Evolutionary conservation across 192 early-diverging fungal genomes (phyloP).

Genomic region (Entophlyctis helioformis): DNA sequence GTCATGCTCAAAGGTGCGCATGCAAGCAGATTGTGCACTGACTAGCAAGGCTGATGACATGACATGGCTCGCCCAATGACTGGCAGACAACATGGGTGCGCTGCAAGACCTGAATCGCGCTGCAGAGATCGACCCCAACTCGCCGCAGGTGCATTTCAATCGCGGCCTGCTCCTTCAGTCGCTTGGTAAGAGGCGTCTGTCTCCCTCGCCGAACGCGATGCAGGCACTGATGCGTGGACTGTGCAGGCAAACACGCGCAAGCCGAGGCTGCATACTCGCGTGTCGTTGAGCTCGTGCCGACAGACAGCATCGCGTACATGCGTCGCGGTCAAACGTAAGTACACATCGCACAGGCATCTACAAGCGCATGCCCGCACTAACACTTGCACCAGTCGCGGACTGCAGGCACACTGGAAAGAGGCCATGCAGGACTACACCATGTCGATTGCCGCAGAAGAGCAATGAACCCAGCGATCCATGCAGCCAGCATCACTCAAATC

Average conservation of each 20-base stretch:
- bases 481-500: no score
- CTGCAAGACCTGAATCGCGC: constrained; percentile 26
- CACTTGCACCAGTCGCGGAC: no score
- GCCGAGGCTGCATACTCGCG: constrained; percentile 29
- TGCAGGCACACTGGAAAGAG: no score
- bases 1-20: constrained; percentile 18
- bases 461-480: no score
- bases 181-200: constrained; percentile 1
- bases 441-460: no score
- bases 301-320: constrained; percentile 19
- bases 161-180: constrained; percentile 20
- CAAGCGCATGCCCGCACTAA: no score
- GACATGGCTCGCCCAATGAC: no score
- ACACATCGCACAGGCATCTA: no score
- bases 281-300: constrained; percentile 24
- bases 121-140: constrained; percentile 7
- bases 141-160: constrained; percentile 25
- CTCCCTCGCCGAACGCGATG: no score
- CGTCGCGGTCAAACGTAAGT: constrained; percentile 32
- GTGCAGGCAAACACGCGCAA: constrained; percentile 22
- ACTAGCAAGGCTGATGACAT: neutral
- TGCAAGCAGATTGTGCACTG: neutral
- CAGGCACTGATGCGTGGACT: no score
- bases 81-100: constrained; percentile 16
- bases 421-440: no score